These are phyloP conservation scores for Aspergillus brunneoviolaceus DNA, from an alignment of 2,329 filamentous ascomycete genomes.

Conservation along the genomic window DNA sequence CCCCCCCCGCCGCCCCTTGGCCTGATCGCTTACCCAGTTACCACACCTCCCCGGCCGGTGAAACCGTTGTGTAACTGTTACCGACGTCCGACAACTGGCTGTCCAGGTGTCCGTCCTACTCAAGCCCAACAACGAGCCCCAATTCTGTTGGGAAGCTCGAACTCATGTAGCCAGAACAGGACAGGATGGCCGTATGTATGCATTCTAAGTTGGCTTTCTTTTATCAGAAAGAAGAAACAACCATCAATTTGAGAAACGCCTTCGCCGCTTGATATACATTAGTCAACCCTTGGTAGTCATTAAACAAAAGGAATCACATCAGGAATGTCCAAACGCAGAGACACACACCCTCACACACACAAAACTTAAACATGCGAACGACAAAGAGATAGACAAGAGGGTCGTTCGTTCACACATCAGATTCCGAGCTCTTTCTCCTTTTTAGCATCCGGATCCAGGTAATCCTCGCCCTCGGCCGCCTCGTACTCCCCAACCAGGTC, in stretches of 20 bases:
- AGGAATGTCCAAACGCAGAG: slow-evolving; percentile 12
- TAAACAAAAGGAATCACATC: slow-evolving; percentile 10
- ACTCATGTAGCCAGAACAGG: background rate
- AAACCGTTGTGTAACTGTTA: background rate
- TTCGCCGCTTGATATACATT: slow-evolving; percentile 20
- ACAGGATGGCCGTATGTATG: too few relatives aligned
- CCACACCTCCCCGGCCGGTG: background rate
- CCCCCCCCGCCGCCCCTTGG: too few relatives aligned
- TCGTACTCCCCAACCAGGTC: slow-evolving; percentile 95
- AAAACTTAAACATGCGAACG: slow-evolving; percentile 12
- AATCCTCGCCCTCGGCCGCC: slow-evolving; percentile 86
- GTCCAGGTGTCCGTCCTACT: background rate
- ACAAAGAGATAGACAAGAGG: background rate
- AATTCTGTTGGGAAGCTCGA: background rate
- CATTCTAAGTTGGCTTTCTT: background rate
- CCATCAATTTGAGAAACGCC: slow-evolving; percentile 14
- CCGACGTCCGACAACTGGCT: background rate
- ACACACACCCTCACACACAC: background rate
- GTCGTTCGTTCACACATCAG: slow-evolving; percentile 8
- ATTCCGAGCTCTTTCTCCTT: slow-evolving; percentile 39
- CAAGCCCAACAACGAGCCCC: background rate
- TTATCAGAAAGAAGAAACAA: slow-evolving; percentile 3
- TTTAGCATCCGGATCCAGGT: slow-evolving; percentile 72
- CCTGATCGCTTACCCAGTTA: too few relatives aligned
- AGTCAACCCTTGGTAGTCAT: slow-evolving; percentile 18